Conservation (phyloP, 805 yeast species). For the Lachancea lanzarotensis region DNA sequence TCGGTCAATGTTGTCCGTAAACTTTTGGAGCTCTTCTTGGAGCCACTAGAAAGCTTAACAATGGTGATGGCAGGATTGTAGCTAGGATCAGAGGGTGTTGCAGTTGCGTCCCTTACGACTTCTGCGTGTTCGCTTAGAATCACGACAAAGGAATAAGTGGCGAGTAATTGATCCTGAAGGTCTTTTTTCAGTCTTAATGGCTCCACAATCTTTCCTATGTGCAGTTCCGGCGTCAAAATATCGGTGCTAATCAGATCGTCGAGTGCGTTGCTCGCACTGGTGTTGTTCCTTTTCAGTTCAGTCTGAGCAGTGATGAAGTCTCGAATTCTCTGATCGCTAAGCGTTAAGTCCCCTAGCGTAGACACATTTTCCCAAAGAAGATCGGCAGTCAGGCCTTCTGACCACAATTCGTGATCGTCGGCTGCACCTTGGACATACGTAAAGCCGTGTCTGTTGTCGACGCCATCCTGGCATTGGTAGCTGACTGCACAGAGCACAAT, state of each 20-base stretch:
- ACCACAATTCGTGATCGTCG: slow-evolving; percentile 90
- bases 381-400: slow-evolving; percentile 45
- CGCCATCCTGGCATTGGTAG: slow-evolving; percentile 53
- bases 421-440: slow-evolving; percentile 88
- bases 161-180: slow-evolving; percentile 8
- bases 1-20: slow-evolving; percentile 44
- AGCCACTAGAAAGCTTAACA: slow-evolving; percentile 30
- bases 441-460: slow-evolving; percentile 40
- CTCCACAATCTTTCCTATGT: slow-evolving; percentile 18
- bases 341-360: slow-evolving; percentile 21
- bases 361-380: slow-evolving; percentile 49
- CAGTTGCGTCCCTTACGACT: neutral
- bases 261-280: slow-evolving; percentile 2
- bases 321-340: slow-evolving; percentile 30
- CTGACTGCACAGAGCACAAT: slow-evolving; percentile 57
- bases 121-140: slow-evolving; percentile 17
- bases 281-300: neutral
- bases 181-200: slow-evolving; percentile 9
- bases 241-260: slow-evolving; percentile 16
- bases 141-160: slow-evolving; percentile 13
- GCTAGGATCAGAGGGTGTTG: slow-evolving; percentile 3
- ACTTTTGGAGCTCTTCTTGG: slow-evolving; percentile 62
- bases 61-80: slow-evolving; percentile 3
- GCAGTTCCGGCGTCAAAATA: slow-evolving; percentile 16
- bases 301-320: slow-evolving; percentile 8